phyloP scores from a whole-genome alignment of 768 basidiomycete genomes.

The Trametes gibbosa region DNA sequence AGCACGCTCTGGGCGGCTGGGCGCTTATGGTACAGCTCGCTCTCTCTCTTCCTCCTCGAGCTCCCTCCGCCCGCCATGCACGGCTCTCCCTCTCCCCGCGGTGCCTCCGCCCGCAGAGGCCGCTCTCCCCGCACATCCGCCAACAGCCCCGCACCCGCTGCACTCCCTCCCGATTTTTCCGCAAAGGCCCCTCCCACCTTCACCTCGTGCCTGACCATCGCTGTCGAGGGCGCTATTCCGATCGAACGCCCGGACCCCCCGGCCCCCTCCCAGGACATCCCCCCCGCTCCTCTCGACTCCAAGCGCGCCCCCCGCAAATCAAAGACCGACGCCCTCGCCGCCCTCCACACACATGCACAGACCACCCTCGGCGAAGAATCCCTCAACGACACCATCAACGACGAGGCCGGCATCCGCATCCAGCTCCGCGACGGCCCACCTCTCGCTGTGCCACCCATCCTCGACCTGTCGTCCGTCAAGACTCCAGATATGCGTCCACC shows the following conservation, averaged over 20 bases:
- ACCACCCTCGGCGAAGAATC: conserved; percentile 57
- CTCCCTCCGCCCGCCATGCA: conserved; percentile 25
- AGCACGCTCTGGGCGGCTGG: conserved; percentile 4
- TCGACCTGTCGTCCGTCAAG: conserved; percentile 74
- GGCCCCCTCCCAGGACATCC: conserved; percentile 31
- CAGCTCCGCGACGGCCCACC: conserved; percentile 38
- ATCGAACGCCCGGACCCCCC: conserved; percentile 41
- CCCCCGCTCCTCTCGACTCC: conserved; percentile 36
- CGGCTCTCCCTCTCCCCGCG: conserved; percentile 46
- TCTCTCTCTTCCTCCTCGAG: conserved; percentile 17
- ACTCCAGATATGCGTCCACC: conserved; percentile 52
- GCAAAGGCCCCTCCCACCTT: conserved; percentile 46
- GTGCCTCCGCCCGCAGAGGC: conserved; percentile 60
- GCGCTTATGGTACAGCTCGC: too few relatives aligned
- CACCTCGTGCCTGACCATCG: conserved; percentile 71
- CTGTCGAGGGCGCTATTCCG: conserved; percentile 70
- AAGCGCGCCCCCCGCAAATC: conserved; percentile 83
- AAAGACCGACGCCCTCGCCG: conserved; percentile 83
- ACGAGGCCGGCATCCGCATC: conserved; percentile 47
- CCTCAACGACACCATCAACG: conserved; percentile 42
- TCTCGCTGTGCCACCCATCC: conserved; percentile 57
- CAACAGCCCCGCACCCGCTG: conserved; percentile 34
- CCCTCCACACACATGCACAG: conserved; percentile 66
- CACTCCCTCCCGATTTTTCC: conserved; percentile 46
- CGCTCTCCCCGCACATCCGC: conserved; percentile 51